Conservation (phyloP, 768 basidiomycete genomes). For the Phlegmacium glaucopus region DNA sequence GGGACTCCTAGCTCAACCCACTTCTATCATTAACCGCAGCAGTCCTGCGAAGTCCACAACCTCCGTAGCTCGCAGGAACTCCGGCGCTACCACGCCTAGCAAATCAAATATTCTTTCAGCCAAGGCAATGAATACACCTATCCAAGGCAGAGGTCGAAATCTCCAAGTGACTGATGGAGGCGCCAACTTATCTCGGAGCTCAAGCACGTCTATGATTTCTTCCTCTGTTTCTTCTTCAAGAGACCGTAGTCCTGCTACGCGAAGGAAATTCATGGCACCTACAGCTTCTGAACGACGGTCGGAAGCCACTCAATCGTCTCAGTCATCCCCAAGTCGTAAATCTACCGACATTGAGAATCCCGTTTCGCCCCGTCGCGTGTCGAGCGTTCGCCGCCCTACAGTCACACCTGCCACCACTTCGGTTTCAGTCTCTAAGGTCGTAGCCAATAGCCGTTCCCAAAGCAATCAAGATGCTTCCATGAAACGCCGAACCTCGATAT, state of each 20-base stretch:
- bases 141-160: conserved; percentile 48
- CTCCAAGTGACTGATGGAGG: conserved; percentile 42
- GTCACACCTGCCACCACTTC: conserved; percentile 40
- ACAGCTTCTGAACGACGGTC: conserved; percentile 42
- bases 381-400: conserved; percentile 40
- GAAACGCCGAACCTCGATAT: conserved; percentile 29
- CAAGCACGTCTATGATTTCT: conserved; percentile 37
- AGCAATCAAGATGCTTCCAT: conserved; percentile 13
- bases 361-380: conserved; percentile 42
- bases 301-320: conserved; percentile 47
- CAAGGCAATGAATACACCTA: conserved; percentile 29
- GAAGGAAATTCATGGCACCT: conserved; percentile 38
- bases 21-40: conserved; percentile 27
- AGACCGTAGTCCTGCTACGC: conserved; percentile 41
- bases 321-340: conserved; percentile 62
- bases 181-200: conserved; percentile 35
- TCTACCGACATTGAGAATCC: conserved; percentile 52
- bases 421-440: conserved; percentile 36
- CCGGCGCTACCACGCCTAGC: conserved; percentile 38
- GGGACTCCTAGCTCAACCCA: conserved; percentile 17
- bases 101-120: conserved; percentile 29
- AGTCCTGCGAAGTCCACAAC: conserved; percentile 30
- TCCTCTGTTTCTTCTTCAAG: conserved; percentile 45
- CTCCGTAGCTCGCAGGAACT: conserved; percentile 43
- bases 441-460: conserved; percentile 29